These are phyloP conservation scores for Mycena pura DNA, from an alignment of 768 basidiomycete genomes.

Conservation along the genomic window DNA sequence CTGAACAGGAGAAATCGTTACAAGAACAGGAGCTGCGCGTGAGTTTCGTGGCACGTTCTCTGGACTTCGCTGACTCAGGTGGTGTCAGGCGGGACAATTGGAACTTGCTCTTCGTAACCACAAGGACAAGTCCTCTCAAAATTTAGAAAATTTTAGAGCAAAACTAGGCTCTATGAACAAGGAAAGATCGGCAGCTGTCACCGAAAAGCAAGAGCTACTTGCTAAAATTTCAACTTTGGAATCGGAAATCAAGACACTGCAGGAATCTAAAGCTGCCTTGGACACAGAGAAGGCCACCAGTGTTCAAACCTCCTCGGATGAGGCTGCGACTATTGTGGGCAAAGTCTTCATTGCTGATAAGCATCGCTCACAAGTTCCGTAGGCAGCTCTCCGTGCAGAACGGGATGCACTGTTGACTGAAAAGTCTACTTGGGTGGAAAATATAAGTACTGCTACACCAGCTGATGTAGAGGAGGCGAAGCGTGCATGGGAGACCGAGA, in stretches of 20 bases:
- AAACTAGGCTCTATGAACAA: slow-evolving; percentile 44
- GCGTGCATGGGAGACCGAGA: slow-evolving; percentile 63
- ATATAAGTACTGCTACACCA: slow-evolving; percentile 33
- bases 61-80: neutral
- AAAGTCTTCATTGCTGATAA: neutral
- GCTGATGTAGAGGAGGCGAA: slow-evolving; percentile 40
- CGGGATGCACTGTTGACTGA: slow-evolving; percentile 68
- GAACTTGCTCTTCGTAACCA: slow-evolving; percentile 51
- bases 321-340: slow-evolving; percentile 46
- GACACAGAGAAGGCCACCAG: slow-evolving; percentile 29
- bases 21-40: slow-evolving; percentile 40
- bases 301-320: slow-evolving; percentile 29
- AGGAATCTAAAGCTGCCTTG: slow-evolving; percentile 29
- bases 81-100: slow-evolving; percentile 46
- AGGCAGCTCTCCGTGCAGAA: slow-evolving; percentile 65
- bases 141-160: slow-evolving; percentile 31
- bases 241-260: slow-evolving; percentile 41
- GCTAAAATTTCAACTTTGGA: slow-evolving; percentile 46
- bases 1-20: slow-evolving; percentile 38
- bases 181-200: slow-evolving; percentile 41
- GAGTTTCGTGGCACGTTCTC: slow-evolving; percentile 7
- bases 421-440: slow-evolving; percentile 53
- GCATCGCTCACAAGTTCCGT: neutral
- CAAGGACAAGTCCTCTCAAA: slow-evolving; percentile 30
- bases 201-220: slow-evolving; percentile 48